Conservation (phyloP, 208 protist genomes). For the Leishmania tropica region DNA sequence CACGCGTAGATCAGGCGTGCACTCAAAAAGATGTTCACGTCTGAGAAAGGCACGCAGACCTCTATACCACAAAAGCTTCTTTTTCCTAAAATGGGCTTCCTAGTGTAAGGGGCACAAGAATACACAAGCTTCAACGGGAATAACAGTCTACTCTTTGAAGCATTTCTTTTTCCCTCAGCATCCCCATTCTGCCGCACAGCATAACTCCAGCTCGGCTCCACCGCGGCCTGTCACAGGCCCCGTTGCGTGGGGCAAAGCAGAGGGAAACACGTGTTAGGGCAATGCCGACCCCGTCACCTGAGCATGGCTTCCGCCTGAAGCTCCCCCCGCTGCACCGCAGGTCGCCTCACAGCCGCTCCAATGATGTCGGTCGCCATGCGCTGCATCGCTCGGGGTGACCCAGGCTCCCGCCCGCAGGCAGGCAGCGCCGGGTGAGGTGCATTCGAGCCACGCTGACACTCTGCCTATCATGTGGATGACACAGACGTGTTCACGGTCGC, state of each 20-base stretch:
- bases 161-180: background rate
- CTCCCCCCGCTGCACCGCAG: too few species aligned
- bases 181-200: too few species aligned
- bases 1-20: background rate
- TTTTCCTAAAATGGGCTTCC: background rate
- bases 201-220: too few species aligned
- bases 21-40: background rate
- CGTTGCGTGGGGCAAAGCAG: too few species aligned
- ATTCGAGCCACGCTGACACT: background rate
- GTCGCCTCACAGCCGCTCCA: background rate
- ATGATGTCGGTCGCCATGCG: background rate
- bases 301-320: background rate
- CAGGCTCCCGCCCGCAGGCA: too few species aligned
- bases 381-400: background rate
- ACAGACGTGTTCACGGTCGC: background rate
- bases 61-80: background rate
- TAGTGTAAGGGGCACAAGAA: background rate
- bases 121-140: background rate
- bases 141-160: background rate
- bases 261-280: background rate
- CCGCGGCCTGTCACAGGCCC: too few species aligned
- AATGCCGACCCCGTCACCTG: background rate
- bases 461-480: background rate
- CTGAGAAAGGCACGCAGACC: background rate
- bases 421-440: background rate